Conservation (phyloP, 768 basidiomycete species). For the Galerina marginata region DNA sequence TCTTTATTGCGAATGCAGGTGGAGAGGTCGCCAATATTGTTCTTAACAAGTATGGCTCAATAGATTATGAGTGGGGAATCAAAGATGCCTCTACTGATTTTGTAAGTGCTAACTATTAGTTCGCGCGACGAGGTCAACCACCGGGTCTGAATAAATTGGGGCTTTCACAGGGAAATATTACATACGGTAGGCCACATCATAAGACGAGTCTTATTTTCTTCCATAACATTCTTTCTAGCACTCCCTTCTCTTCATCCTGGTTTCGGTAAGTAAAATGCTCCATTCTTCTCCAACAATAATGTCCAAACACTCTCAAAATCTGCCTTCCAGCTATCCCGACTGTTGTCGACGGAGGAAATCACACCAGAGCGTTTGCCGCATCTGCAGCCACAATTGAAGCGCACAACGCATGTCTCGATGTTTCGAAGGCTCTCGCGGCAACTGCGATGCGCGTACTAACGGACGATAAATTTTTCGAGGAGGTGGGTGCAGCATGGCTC, state of each 20-base stretch:
- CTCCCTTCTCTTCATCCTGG: constrained; percentile 78
- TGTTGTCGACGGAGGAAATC: constrained; percentile 73
- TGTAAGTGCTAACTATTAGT: constrained; percentile 46
- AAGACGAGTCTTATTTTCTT: neutral
- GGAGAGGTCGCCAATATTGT: constrained; percentile 67
- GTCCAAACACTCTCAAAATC: neutral
- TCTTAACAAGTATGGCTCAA: constrained; percentile 62
- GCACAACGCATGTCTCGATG: constrained; percentile 68
- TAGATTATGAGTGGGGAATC: constrained; percentile 73
- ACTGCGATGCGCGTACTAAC: constrained; percentile 70
- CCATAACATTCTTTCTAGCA: constrained; percentile 30
- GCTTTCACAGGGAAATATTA: constrained; percentile 67
- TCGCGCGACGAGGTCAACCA: neutral
- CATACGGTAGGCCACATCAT: constrained; percentile 57
- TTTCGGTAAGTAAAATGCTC: constrained; percentile 44
- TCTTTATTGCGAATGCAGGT: constrained; percentile 40
- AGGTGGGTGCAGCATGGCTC: constrained; percentile 41
- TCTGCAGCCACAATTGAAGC: constrained; percentile 64
- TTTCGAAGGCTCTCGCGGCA: constrained; percentile 74
- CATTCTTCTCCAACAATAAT: neutral
- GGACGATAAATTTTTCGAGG: constrained; percentile 64
- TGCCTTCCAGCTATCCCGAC: constrained; percentile 73
- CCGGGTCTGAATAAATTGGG: neutral
- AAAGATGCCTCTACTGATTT: constrained; percentile 81
- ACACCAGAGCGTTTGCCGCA: constrained; percentile 71